phyloP scores from a whole-genome alignment of 1,139 yeast species.

The Magnusiomyces magnusii region DNA sequence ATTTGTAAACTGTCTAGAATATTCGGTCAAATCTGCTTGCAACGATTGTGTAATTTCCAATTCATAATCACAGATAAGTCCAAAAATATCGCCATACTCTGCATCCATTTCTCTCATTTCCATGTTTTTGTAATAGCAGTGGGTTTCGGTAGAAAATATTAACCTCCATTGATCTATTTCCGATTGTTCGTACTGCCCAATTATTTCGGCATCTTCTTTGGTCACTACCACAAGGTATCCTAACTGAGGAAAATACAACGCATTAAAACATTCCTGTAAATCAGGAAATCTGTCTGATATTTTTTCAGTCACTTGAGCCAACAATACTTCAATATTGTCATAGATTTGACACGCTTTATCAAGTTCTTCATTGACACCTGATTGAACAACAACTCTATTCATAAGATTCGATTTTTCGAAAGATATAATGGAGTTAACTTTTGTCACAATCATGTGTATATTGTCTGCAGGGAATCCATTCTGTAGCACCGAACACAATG shows the following conservation, averaged over 20 bases:
- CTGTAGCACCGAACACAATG: not conserved
- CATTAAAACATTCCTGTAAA: slow-evolving; percentile 26
- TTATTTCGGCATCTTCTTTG: slow-evolving; percentile 19
- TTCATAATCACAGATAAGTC: slow-evolving; percentile 35
- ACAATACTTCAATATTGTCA: slow-evolving; percentile 34
- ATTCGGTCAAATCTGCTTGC: slow-evolving; percentile 29
- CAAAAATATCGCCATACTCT: slow-evolving; percentile 39
- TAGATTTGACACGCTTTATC: slow-evolving; percentile 34
- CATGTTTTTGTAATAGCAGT: slow-evolving; percentile 35
- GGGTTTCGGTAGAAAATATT: slow-evolving; percentile 36
- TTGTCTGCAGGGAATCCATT: slow-evolving; percentile 16
- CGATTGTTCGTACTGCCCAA: slow-evolving; percentile 15
- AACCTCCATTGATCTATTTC: slow-evolving; percentile 32
- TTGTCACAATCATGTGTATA: slow-evolving; percentile 14
- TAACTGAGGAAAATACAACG: slow-evolving; percentile 41
- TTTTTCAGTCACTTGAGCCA: slow-evolving; percentile 28
- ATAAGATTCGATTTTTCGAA: slow-evolving; percentile 33
- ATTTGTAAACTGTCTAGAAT: slow-evolving; percentile 18
- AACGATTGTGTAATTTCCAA: slow-evolving; percentile 37
- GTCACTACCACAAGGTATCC: slow-evolving; percentile 35
- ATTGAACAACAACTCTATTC: slow-evolving; percentile 30
- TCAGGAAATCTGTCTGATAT: slow-evolving; percentile 19
- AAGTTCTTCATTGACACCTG: slow-evolving; percentile 31
- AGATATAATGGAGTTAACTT: slow-evolving; percentile 31
- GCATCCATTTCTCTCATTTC: slow-evolving; percentile 33